These are phyloP conservation scores for Colletotrichum neosansevieriae DNA, from an alignment of 2,329 filamentous ascomycete species.

Conservation along the genomic window DNA sequence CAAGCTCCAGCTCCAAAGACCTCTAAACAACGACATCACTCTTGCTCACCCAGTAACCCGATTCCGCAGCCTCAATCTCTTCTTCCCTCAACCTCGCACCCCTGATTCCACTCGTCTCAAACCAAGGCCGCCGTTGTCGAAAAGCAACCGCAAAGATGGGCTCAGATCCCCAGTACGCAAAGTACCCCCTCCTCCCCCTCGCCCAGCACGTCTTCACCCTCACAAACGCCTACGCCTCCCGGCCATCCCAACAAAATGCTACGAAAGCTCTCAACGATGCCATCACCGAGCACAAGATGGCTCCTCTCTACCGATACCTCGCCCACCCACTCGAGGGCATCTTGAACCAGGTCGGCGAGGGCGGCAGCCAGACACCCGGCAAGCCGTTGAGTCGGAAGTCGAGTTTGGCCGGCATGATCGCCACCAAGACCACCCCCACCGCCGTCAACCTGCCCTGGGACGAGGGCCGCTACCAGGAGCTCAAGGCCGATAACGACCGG, in stretches of 20 bases:
- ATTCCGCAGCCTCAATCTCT: conserved; percentile 24
- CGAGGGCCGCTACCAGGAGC: conserved; percentile 83
- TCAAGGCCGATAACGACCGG: conserved; percentile 81
- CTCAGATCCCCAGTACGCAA: conserved; percentile 86
- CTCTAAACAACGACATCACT: conserved; percentile 39
- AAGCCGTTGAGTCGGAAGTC: conserved; percentile 76
- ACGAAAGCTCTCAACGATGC: conserved; percentile 83
- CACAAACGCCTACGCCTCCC: conserved; percentile 81
- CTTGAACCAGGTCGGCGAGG: conserved; percentile 81
- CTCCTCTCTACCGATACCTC: conserved; percentile 86
- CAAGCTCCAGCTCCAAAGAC: conserved; percentile 38
- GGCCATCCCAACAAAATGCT: conserved; percentile 75
- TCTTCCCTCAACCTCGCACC: background rate
- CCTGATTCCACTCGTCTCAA: background rate
- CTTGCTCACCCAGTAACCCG: conserved; percentile 26
- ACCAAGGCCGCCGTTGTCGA: background rate
- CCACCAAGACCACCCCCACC: conserved; percentile 73
- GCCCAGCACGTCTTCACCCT: conserved; percentile 89
- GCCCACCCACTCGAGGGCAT: conserved; percentile 86
- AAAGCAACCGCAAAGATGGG: conserved; percentile 62
- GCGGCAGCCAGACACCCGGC: conserved; percentile 58
- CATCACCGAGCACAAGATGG: conserved; percentile 87
- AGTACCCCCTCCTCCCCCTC: conserved; percentile 84
- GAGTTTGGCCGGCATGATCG: conserved; percentile 80
- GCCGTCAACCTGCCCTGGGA: conserved; percentile 87